These are phyloP conservation scores for Cornus florida DNA, from an alignment of 148 eudicot species.

Conservation along the genomic window DNA sequence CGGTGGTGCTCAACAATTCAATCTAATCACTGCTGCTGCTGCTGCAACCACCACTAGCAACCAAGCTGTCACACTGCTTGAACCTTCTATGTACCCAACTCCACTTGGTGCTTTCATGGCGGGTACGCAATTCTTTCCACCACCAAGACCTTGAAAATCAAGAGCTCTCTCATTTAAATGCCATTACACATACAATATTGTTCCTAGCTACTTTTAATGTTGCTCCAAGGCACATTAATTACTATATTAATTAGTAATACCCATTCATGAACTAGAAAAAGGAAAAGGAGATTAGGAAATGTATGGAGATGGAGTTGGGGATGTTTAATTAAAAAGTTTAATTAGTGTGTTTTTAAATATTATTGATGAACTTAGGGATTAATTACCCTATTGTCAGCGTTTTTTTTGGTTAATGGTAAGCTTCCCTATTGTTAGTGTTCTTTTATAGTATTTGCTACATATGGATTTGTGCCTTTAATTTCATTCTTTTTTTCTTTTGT, in stretches of 20 bases:
- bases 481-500: background rate
- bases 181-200: background rate
- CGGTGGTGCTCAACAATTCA: constrained; percentile 17
- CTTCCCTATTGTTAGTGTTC: background rate
- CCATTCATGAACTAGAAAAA: background rate
- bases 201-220: background rate
- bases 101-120: constrained; percentile 76
- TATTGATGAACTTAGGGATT: background rate
- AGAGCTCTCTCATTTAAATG: background rate
- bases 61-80: constrained; percentile 28
- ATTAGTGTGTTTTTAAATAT: background rate
- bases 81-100: constrained; percentile 54
- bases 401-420: background rate
- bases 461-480: constrained; percentile 41
- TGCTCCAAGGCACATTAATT: background rate
- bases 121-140: constrained; percentile 94
- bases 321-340: background rate
- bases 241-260: background rate
- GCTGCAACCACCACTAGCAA: constrained; percentile 7
- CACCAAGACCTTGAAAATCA: constrained; percentile 60
- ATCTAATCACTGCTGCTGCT: constrained; percentile 27
- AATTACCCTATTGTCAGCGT: background rate
- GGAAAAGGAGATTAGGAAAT: background rate
- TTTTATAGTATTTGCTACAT: constrained; percentile 24
- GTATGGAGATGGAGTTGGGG: background rate